phyloP scores from a whole-genome alignment of 345 rosid species.

The Gossypium raimondii region DNA sequence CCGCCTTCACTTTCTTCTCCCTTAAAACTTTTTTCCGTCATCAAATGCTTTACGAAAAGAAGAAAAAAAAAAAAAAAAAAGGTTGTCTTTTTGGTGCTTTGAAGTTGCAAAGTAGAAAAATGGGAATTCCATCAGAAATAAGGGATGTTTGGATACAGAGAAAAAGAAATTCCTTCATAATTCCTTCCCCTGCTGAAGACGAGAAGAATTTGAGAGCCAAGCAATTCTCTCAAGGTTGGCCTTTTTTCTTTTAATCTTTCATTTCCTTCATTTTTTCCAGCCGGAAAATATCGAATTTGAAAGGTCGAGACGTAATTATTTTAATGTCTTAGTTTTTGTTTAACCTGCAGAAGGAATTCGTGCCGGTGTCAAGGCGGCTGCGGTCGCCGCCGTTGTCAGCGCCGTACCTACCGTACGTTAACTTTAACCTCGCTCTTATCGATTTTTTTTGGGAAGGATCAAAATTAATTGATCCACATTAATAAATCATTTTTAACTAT shows the following conservation, averaged over 20 bases:
- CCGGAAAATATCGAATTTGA: neutral
- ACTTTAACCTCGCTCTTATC: neutral
- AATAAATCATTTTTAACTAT: neutral
- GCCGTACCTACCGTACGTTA: constrained; percentile 55
- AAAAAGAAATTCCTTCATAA: constrained; percentile 18
- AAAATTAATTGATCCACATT: neutral
- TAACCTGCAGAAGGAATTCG: constrained; percentile 49
- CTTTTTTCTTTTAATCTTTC: neutral
- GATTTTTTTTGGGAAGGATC: too few relatives aligned
- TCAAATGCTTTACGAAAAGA: neutral
- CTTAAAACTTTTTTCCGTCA: neutral
- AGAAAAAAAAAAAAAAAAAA: neutral
- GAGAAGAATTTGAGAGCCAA: constrained; percentile 20
- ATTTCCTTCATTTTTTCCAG: neutral
- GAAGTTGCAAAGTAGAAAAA: neutral
- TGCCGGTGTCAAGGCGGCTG: constrained; percentile 63
- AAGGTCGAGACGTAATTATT: neutral
- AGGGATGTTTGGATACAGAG: constrained; percentile 22
- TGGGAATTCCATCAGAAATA: constrained; percentile 32
- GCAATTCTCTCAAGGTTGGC: constrained; percentile 40
- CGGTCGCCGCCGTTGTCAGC: constrained; percentile 31
- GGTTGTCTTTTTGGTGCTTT: neutral
- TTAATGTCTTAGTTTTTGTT: neutral
- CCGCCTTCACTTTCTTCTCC: neutral
- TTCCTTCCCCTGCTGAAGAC: constrained; percentile 41